A percentile compares a stretch with the other conserved stretches of the same genome.
Evolutionary conservation across 305 asterid genomes (phyloP).

Genomic region (Rubia peregrina): DNA sequence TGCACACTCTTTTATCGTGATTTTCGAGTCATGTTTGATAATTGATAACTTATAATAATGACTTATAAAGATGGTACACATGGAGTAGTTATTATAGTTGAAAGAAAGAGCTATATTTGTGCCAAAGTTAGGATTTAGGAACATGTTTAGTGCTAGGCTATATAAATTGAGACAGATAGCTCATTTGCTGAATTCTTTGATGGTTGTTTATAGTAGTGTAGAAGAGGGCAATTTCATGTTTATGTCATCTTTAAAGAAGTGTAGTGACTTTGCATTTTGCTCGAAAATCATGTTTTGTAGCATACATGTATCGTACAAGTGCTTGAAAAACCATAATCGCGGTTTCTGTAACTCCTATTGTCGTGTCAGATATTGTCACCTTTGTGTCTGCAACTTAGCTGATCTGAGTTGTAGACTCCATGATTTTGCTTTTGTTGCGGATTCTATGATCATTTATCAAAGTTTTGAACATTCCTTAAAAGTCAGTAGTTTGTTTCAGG

Average conservation of each 20-base stretch:
- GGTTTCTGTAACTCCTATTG: background rate
- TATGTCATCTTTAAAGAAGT: background rate
- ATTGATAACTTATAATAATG: no score
- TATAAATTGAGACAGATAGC: background rate
- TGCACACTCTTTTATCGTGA: no score
- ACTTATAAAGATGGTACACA: no score
- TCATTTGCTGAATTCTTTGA: background rate
- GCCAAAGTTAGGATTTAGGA: background rate
- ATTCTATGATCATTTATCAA: background rate
- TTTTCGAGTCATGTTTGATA: no score
- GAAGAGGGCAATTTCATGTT: background rate
- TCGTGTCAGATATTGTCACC: no score
- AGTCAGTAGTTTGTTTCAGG: slow-evolving; percentile 23
- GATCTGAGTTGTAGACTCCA: no score
- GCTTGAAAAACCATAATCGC: background rate
- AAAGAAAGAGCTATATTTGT: background rate
- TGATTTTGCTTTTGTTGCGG: background rate
- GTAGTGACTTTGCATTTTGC: background rate
- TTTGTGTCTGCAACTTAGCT: no score
- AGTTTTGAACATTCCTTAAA: background rate
- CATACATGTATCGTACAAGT: background rate
- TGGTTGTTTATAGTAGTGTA: background rate
- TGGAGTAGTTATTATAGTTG: background rate
- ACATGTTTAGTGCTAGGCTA: background rate
- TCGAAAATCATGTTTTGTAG: background rate